Conservation (phyloP, 73 alveolate genomes). For the Effrenium voratum region DNA sequence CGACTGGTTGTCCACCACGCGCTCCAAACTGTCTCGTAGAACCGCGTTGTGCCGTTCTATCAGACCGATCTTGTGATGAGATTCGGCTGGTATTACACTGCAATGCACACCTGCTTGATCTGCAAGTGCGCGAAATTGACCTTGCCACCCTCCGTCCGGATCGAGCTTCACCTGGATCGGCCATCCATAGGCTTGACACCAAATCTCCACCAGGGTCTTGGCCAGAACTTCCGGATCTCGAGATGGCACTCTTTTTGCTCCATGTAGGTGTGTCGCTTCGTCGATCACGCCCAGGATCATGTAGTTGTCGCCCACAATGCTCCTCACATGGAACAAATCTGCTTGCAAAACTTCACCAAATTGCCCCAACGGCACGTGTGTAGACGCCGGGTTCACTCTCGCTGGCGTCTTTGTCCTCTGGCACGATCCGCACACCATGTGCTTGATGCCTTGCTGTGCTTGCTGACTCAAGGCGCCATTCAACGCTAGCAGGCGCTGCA, state of each 20-base stretch:
- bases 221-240: neutral
- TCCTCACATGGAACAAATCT: neutral
- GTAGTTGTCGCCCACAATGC: neutral
- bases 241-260: neutral
- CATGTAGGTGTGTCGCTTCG: neutral
- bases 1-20: neutral
- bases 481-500: neutral
- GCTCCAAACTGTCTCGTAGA: neutral
- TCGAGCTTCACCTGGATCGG: no score
- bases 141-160: neutral
- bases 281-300: neutral
- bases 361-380: neutral
- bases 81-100: neutral
- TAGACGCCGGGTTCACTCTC: neutral
- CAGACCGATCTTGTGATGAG: neutral
- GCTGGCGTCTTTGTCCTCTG: neutral
- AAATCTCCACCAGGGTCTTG: neutral
- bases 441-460: neutral
- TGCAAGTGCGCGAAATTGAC: neutral
- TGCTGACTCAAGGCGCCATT: neutral
- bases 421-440: neutral
- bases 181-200: neutral
- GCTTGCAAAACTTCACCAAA: neutral
- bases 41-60: neutral
- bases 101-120: neutral